Percentiles rank a stretch among this genome's conserved stretches.
phyloP scores from a whole-genome alignment of 2,329 filamentous ascomycete genomes.

The Dactylellina haptotyla region DNA sequence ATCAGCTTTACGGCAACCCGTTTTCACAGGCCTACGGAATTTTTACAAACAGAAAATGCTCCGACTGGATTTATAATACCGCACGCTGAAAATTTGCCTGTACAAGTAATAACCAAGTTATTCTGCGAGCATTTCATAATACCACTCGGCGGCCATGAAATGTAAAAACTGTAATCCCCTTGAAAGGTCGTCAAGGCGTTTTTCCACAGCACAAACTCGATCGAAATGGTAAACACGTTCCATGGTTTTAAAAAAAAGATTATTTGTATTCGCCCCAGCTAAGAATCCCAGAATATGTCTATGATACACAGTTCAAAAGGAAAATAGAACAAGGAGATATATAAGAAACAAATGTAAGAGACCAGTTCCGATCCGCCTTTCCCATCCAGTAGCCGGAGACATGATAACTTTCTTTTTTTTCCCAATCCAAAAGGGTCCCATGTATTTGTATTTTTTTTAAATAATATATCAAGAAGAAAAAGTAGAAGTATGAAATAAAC shows the following conservation, averaged over 20 bases:
- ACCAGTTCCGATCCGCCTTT: no score
- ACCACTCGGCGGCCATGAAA: no score
- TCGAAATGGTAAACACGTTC: no score
- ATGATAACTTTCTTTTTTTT: no score
- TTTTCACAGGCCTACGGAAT: not conserved
- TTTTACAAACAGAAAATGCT: not conserved
- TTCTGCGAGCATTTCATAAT: no score
- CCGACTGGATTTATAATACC: not conserved
- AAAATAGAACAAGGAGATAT: not conserved
- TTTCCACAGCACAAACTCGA: no score
- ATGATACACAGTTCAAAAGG: not conserved
- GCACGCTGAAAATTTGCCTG: no score
- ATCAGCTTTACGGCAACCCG: not conserved
- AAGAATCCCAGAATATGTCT: not conserved
- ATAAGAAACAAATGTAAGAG: not conserved
- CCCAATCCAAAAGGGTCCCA: no score
- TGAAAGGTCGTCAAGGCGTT: no score
- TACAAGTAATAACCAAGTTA: no score
- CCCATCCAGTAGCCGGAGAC: no score
- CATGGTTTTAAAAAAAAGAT: not conserved
- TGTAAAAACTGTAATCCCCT: no score
- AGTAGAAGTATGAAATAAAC: not conserved
- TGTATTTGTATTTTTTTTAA: constrained; percentile 1
- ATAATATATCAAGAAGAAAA: not conserved
- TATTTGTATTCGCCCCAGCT: constrained; percentile 14